Percentiles rank a stretch among this genome's conserved stretches.
phyloP scores from a whole-genome alignment of 1,284 basidiomycete species.

The Rhodotorula sp. region DNA sequence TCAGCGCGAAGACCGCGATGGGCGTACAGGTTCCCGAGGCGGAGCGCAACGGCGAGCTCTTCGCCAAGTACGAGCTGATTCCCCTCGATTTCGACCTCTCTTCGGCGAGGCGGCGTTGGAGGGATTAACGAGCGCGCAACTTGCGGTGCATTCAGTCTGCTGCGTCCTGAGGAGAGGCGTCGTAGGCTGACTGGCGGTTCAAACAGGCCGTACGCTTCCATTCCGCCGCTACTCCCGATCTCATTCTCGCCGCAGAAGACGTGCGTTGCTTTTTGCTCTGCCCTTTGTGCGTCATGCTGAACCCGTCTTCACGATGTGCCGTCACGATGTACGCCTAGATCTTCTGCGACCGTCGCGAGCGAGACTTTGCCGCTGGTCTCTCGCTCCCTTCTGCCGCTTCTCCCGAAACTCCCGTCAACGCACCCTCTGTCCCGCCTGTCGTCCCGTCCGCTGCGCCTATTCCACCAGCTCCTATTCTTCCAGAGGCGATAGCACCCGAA shows the following conservation, averaged over 20 bases:
- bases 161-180: neutral
- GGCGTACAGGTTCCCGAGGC: neutral
- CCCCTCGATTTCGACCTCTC: slow-evolving; percentile 11
- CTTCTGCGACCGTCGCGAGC: slow-evolving; percentile 28
- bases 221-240: slow-evolving; percentile 10
- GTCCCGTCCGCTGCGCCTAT: neutral
- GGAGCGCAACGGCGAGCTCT: neutral
- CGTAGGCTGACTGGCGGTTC: neutral
- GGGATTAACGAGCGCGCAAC: slow-evolving; percentile 21
- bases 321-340: neutral
- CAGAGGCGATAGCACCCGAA: neutral
- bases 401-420: neutral
- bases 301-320: too few relatives aligned
- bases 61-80: slow-evolving; percentile 22
- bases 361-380: slow-evolving; percentile 22
- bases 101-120: neutral
- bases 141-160: slow-evolving; percentile 1
- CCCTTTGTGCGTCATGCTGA: too few relatives aligned
- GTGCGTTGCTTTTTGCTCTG: slow-evolving; percentile 11
- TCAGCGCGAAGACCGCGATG: slow-evolving; percentile 7
- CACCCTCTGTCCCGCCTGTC: neutral
- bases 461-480: neutral
- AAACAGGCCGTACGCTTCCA: slow-evolving; percentile 19
- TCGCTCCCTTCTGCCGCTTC: neutral
- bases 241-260: slow-evolving; percentile 21